A percentile compares a stretch with the other conserved stretches of the same genome.
These are phyloP conservation scores for Protea cynaroides DNA, from an alignment of 164 flowering plant species.

Conservation along the genomic window DNA sequence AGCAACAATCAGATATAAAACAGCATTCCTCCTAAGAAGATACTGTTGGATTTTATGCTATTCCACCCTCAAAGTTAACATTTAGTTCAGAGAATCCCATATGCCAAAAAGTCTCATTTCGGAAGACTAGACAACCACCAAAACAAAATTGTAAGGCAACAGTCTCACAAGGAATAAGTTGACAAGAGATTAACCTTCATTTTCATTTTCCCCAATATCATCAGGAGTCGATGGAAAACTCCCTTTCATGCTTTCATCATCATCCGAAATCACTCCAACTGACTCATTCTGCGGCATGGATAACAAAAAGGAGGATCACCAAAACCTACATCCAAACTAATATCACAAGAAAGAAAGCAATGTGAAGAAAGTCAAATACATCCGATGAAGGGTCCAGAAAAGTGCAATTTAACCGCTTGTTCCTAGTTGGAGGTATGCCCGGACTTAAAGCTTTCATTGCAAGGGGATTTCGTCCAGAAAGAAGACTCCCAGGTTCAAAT, in stretches of 20 bases:
- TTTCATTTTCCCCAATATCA: slow-evolving; percentile 28
- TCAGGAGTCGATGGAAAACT: slow-evolving; percentile 26
- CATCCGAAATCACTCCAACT: slow-evolving; percentile 31
- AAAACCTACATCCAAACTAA: neutral
- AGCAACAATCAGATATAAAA: too few species aligned
- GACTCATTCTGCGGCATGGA: slow-evolving; percentile 28
- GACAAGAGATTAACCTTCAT: slow-evolving; percentile 26
- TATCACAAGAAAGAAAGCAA: neutral
- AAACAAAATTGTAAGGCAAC: too few species aligned
- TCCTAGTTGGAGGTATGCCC: slow-evolving; percentile 11
- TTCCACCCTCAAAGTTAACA: too few species aligned
- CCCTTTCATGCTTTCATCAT: slow-evolving; percentile 19
- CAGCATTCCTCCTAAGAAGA: too few species aligned
- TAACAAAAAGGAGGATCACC: slow-evolving; percentile 2
- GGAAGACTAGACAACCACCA: too few species aligned
- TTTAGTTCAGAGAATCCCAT: too few species aligned
- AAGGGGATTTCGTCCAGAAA: slow-evolving; percentile 11
- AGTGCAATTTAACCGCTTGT: slow-evolving; percentile 5
- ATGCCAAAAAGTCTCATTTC: too few species aligned
- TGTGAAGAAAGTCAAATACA: slow-evolving; percentile 18
- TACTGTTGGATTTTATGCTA: too few species aligned
- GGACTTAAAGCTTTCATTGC: slow-evolving; percentile 12
- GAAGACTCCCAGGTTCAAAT: slow-evolving; percentile 11
- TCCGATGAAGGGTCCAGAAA: slow-evolving; percentile 21
- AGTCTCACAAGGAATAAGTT: neutral